Conservation (phyloP, 2,329 filamentous ascomycete species). For the Acarospora socialis region DNA sequence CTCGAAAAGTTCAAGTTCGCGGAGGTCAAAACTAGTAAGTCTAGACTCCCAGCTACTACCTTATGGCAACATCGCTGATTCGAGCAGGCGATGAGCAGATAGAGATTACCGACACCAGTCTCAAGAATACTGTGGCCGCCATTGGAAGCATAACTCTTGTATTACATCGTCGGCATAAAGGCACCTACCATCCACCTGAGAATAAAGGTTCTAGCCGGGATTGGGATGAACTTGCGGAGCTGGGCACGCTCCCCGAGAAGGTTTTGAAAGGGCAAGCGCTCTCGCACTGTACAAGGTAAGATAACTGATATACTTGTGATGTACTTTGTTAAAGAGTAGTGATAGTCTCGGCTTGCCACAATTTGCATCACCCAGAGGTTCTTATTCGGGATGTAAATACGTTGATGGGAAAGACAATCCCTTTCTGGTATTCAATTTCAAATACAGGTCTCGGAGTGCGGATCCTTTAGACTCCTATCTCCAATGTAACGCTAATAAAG, state of each 20-base stretch:
- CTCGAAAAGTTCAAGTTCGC: slow-evolving; percentile 14
- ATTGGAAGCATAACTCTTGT: background rate
- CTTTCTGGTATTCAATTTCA: slow-evolving; percentile 17
- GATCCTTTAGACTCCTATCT: slow-evolving; percentile 5
- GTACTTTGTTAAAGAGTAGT: no score
- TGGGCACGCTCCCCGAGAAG: slow-evolving; percentile 15
- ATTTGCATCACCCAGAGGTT: no score
- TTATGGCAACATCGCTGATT: no score
- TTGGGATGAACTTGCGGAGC: slow-evolving; percentile 10
- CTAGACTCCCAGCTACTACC: no score
- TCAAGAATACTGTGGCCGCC: slow-evolving; percentile 1
- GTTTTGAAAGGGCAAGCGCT: slow-evolving; percentile 15
- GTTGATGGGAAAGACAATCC: slow-evolving; percentile 12
- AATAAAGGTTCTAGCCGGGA: background rate
- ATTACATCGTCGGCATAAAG: no score
- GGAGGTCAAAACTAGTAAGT: slow-evolving; percentile 7
- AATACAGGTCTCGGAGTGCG: slow-evolving; percentile 17
- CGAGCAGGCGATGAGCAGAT: no score
- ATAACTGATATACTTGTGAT: no score
- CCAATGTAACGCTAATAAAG: slow-evolving; percentile 1
- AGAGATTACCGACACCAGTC: background rate
- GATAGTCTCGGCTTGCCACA: no score
- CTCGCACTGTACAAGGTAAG: slow-evolving; percentile 15
- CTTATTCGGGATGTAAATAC: no score
- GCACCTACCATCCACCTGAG: background rate